A percentile compares a stretch with the other conserved stretches of the same genome.
phyloP scores from a whole-genome alignment of 1,284 basidiomycete species.

The Wallemia ichthyophaga region DNA sequence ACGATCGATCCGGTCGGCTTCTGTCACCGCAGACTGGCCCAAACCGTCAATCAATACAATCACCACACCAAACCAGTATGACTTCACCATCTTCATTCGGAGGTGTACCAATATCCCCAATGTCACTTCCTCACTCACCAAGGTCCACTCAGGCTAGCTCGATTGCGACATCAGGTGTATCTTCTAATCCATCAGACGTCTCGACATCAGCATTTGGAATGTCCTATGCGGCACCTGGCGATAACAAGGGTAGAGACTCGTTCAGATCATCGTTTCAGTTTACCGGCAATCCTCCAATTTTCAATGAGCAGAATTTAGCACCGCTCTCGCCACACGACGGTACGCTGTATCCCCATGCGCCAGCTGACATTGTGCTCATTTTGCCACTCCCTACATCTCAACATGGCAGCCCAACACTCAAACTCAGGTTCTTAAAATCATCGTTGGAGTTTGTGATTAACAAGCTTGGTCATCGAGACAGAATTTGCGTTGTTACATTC shows the following conservation, averaged over 20 bases:
- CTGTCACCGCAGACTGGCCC: neutral
- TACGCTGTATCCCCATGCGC: constrained; percentile 33
- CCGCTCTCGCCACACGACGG: constrained; percentile 3
- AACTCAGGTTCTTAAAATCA: constrained; percentile 50
- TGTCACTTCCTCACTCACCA: neutral
- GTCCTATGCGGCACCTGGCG: neutral
- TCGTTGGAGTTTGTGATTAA: constrained; percentile 57
- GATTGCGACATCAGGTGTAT: constrained; percentile 11
- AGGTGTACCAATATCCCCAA: neutral
- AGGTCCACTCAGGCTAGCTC: neutral
- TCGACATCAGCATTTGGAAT: neutral
- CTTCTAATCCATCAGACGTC: constrained; percentile 7
- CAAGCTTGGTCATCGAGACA: constrained; percentile 38
- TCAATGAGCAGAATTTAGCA: neutral
- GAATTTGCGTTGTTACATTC: constrained; percentile 60
- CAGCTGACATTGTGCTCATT: constrained; percentile 71
- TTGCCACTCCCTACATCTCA: constrained; percentile 45
- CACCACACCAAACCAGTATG: too few species aligned
- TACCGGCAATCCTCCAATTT: neutral
- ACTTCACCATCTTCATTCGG: too few species aligned
- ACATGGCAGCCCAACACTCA: constrained; percentile 27
- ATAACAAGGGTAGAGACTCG: neutral
- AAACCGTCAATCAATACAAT: too few species aligned
- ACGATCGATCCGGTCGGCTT: neutral
- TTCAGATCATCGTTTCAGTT: neutral